Percentiles rank a stretch among this genome's conserved stretches.
phyloP scores from a whole-genome alignment of 208 protist species.

The Crithidia bombi region DNA sequence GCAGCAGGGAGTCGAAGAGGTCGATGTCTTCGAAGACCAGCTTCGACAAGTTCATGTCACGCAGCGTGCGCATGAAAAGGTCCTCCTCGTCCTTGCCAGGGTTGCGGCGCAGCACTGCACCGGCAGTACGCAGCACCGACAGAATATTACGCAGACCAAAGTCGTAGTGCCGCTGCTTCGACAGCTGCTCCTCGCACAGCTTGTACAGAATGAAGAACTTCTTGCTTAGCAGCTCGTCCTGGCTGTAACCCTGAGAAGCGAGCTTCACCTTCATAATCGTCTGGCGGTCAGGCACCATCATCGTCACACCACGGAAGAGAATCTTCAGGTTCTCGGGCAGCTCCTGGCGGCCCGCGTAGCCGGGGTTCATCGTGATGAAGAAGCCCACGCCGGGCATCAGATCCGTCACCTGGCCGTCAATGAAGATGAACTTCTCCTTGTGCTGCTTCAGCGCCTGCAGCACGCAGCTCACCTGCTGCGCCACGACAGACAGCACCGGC shows the following conservation, averaged over 20 bases:
- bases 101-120: constrained; percentile 88
- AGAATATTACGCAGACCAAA: constrained; percentile 98
- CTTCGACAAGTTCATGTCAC: constrained; percentile 98
- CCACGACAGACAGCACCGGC: constrained; percentile 94
- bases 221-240: constrained; percentile 93
- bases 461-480: constrained; percentile 94
- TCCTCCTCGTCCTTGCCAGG: constrained; percentile 93
- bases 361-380: constrained; percentile 99
- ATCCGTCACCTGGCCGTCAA: constrained; percentile 91
- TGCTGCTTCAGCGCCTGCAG: constrained; percentile 93
- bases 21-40: constrained; percentile 97
- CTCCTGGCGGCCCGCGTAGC: constrained; percentile 98
- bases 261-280: constrained; percentile 98
- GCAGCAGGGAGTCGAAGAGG: constrained; percentile 96
- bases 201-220: constrained; percentile 96
- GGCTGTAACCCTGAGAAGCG: constrained; percentile 92
- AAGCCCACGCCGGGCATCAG: constrained; percentile 94
- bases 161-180: constrained; percentile 98
- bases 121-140: constrained; percentile 96
- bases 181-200: constrained; percentile 98
- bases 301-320: constrained; percentile 97
- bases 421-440: constrained; percentile 94
- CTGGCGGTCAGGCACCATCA: constrained; percentile 99
- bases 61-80: constrained; percentile 96
- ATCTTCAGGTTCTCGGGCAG: constrained; percentile 99